Evolutionary conservation across 208 protist genomes (phyloP), one percentile per base, ranked within the genome.

Genomic region (Giardia muris): DNA sequence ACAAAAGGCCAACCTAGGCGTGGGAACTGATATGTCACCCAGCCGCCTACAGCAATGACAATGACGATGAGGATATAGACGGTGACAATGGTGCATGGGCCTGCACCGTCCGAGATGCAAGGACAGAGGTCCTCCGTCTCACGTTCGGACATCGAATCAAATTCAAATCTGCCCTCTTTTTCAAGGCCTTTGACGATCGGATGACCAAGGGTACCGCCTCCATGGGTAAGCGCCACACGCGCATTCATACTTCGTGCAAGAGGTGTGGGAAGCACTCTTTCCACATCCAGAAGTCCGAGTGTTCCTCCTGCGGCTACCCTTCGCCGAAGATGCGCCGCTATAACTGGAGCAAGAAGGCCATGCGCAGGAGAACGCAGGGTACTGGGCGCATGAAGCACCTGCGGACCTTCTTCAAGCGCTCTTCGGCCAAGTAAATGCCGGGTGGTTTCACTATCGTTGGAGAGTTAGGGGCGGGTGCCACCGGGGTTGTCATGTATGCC

Each of bases 311-410:
- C 95, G 97, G 96, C 90, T 99, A 97, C 96, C 98, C 98, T 86
- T 95, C 96, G 67, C 93, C 98, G 46, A 97, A 96, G 93, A 96
- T 97, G 93, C 96, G 98, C 93, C 96, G 91, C 47, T 97, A 95
- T 96, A 97, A 98, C 95, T 99, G 98, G 98, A 96, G 94, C 87
- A 95, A 96, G 57, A 99, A 99, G 96, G 96, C 98, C 92, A 97
- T 97, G 93, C 97, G 98, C 95, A 96, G 98, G 94, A 97, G 97
- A 92, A 98, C 96, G 87, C 98, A 97, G 57, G 98, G 98, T 93
- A 99, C 98, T 89, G 98, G 98, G 92, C 97, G 98, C 96, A 98
- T 97, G 95, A 95, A 97, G 93, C 97, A 99, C 96, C 95, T 99
- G 45, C 98, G 98, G 42, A 0, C 42, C 2, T 47, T 92, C 46